phyloP scores from a whole-genome alignment of 352 stramenopile species.

The Phytophthora citricola region DNA sequence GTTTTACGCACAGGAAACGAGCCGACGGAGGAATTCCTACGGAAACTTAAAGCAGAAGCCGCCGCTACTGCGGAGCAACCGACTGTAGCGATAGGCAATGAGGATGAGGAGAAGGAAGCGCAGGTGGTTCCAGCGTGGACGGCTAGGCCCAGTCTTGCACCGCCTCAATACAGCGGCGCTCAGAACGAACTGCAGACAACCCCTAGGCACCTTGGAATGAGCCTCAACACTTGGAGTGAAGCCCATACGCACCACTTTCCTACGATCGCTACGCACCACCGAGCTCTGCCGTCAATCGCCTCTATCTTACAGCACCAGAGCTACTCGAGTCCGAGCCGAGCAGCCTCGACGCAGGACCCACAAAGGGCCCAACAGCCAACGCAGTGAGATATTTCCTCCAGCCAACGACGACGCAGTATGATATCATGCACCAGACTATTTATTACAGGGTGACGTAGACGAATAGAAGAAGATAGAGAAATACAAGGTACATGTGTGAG shows the following conservation, averaged over 20 bases:
- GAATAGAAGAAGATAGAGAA: not conserved
- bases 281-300: slow-evolving; percentile 44
- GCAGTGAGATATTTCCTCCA: slow-evolving; percentile 37
- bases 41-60: slow-evolving; percentile 22
- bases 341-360: slow-evolving; percentile 28
- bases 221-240: slow-evolving; percentile 3
- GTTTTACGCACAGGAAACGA: slow-evolving; percentile 58
- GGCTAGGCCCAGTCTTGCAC: slow-evolving; percentile 25
- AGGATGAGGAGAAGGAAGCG: slow-evolving; percentile 29
- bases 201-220: not conserved
- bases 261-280: slow-evolving; percentile 37
- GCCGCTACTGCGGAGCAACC: not conserved
- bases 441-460: slow-evolving; percentile 7
- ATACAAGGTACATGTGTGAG: not conserved
- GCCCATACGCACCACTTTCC: slow-evolving; percentile 9
- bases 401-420: slow-evolving; percentile 22
- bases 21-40: slow-evolving; percentile 36
- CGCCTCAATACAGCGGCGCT: slow-evolving; percentile 1
- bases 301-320: slow-evolving; percentile 50
- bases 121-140: slow-evolving; percentile 16
- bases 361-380: slow-evolving; percentile 12
- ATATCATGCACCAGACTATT: slow-evolving; percentile 7
- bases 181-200: slow-evolving; percentile 9
- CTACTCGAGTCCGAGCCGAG: slow-evolving; percentile 42
- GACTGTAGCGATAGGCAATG: slow-evolving; percentile 6